Conservation (phyloP, 2,329 filamentous ascomycete species). For the Talaromyces sp. region DNA sequence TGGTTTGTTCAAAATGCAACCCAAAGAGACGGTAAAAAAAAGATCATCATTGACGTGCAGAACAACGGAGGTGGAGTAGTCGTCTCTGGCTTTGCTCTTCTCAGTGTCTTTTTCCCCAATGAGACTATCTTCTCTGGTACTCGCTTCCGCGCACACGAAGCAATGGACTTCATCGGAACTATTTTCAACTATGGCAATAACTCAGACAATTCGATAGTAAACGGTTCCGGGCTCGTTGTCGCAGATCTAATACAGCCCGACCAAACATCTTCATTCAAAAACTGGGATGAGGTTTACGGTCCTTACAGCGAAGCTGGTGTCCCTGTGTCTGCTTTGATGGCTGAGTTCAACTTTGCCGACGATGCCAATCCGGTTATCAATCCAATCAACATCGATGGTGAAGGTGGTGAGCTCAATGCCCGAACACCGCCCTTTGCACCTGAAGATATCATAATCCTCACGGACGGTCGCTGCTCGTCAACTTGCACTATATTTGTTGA, state of each 20-base stretch:
- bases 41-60: slow-evolving; percentile 62
- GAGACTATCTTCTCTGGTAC: slow-evolving; percentile 45
- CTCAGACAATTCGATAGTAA: slow-evolving; percentile 6
- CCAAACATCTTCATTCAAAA: slow-evolving; percentile 35
- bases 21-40: slow-evolving; percentile 50
- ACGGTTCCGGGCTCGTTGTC: neutral
- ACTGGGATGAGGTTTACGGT: slow-evolving; percentile 46
- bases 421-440: slow-evolving; percentile 26
- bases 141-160: slow-evolving; percentile 47
- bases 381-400: slow-evolving; percentile 29
- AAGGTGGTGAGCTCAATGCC: slow-evolving; percentile 20
- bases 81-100: slow-evolving; percentile 48
- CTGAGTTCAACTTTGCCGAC: slow-evolving; percentile 27
- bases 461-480: slow-evolving; percentile 16
- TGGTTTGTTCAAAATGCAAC: slow-evolving; percentile 29
- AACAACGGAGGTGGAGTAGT: slow-evolving; percentile 59
- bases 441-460: slow-evolving; percentile 14
- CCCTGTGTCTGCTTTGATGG: slow-evolving; percentile 25
- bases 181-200: slow-evolving; percentile 21
- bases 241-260: slow-evolving; percentile 21
- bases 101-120: slow-evolving; percentile 54
- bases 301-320: slow-evolving; percentile 27
- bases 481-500: slow-evolving; percentile 27
- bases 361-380: neutral
- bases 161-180: slow-evolving; percentile 36